Conservation (phyloP, 805 yeast genomes). For the Saccharomycopsis babjevae region DNA sequence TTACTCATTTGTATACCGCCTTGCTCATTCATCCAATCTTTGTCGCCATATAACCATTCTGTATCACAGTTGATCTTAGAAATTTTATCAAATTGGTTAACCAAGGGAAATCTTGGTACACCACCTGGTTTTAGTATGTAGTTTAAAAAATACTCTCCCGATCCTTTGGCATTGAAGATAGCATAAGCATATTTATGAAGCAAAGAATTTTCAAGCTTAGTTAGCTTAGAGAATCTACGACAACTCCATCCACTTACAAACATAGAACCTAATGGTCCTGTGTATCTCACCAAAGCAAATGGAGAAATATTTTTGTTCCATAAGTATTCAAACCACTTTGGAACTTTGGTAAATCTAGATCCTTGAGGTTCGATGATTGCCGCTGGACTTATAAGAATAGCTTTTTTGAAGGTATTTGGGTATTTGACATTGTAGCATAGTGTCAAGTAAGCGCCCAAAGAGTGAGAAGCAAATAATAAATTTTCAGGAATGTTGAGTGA, state of each 20-base stretch:
- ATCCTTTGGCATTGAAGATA: slow-evolving; percentile 78
- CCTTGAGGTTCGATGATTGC: slow-evolving; percentile 51
- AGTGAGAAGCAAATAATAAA: slow-evolving; percentile 68
- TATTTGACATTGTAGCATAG: slow-evolving; percentile 52
- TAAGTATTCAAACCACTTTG: slow-evolving; percentile 64
- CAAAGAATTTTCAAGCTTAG: slow-evolving; percentile 34
- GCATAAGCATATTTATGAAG: slow-evolving; percentile 75
- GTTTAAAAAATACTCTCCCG: slow-evolving; percentile 87
- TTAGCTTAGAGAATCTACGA: slow-evolving; percentile 61
- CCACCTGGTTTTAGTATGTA: slow-evolving; percentile 87
- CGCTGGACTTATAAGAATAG: slow-evolving; percentile 84
- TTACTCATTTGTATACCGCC: slow-evolving; percentile 30
- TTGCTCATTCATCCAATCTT: slow-evolving; percentile 54
- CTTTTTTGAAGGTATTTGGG: slow-evolving; percentile 52
- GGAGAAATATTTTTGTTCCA: slow-evolving; percentile 91
- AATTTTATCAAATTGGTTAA: slow-evolving; percentile 34
- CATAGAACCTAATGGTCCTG: slow-evolving; percentile 78
- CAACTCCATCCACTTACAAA: slow-evolving; percentile 85
- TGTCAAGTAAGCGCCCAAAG: slow-evolving; percentile 84
- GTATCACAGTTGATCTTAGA: slow-evolving; percentile 41
- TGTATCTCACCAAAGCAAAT: slow-evolving; percentile 61
- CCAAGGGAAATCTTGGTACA: slow-evolving; percentile 67
- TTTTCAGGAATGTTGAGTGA: slow-evolving; percentile 32
- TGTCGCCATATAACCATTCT: slow-evolving; percentile 78
- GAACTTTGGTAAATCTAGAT: slow-evolving; percentile 37